Conservation (phyloP, 2,329 filamentous ascomycete genomes). For the Sarocladium oryzae region DNA sequence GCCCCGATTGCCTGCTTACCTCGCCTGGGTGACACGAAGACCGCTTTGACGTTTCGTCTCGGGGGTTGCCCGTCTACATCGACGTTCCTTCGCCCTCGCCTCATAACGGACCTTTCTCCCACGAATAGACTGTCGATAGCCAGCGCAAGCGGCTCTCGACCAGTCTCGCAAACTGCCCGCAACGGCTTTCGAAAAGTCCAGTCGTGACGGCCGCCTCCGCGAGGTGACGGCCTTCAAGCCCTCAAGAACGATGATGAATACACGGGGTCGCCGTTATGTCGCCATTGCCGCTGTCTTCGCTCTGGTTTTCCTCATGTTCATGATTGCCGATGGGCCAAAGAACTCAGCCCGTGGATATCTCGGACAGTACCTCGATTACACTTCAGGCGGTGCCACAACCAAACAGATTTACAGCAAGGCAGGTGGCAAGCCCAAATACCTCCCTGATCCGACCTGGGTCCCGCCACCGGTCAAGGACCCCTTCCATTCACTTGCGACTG, state of each 20-base stretch:
- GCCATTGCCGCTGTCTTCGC: conserved; percentile 8
- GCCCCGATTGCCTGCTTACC: conserved; percentile 5
- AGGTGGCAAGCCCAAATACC: conserved; percentile 22
- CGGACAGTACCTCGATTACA: conserved; percentile 9
- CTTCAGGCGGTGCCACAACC: neutral
- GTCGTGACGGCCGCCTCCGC: neutral
- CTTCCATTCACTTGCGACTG: conserved; percentile 32
- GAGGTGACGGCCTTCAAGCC: neutral
- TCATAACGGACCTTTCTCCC: neutral
- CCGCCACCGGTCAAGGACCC: conserved; percentile 34
- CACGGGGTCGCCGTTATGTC: conserved; percentile 9
- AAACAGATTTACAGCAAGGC: conserved; percentile 11
- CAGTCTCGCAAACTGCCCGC: neutral
- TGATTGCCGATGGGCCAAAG: conserved; percentile 3
- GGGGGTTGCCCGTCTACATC: neutral
- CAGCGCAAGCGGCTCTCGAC: conserved; percentile 5
- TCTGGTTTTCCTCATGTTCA: conserved; percentile 8
- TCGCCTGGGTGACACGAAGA: neutral
- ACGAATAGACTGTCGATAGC: conserved; percentile 7
- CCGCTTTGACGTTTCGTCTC: neutral
- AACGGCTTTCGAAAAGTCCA: conserved; percentile 5
- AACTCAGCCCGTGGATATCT: conserved; percentile 9
- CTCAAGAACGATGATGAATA: conserved; percentile 4
- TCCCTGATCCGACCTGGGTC: conserved; percentile 25
- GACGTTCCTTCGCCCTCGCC: neutral